Evolutionary conservation across 2,329 filamentous ascomycete species (phyloP), one percentile per base, ranked within the genome.

Genomic region (Periconia sp.): DNA sequence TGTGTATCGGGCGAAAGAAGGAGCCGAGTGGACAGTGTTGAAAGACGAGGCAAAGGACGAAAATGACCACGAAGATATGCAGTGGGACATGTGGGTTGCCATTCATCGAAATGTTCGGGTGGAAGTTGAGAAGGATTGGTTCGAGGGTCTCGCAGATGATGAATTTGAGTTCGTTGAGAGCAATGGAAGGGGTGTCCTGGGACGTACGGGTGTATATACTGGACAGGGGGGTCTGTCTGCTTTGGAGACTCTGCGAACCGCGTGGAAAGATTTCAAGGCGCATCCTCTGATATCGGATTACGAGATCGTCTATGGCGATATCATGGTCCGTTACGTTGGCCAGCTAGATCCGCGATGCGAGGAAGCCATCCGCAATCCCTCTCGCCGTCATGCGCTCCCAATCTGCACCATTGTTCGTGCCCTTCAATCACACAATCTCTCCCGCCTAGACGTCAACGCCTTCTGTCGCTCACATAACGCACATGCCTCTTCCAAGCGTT

Each of bases 51-150:
- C 45, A 19, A 30, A n/a, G 15, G 18, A 49, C 14, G 53, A 56
- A 46, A 56, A 56, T 40, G 53, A 56, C 27, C 52, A 50, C 37
- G 53, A 56, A 15, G 53, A 56, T 18, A 48, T 49, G 44, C 53
- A 56, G 20, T 56, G 53, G 49, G 53, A 56, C 23, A 56, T 56
- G 53, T 56, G 53, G 53, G 44, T 41, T 6, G 53, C 53, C 14
- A 52, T 52, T 19, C 45, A 50, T 14, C 53, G 53, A 19, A 56
- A 52, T 18, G 53, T 46, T 33, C 23, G 47, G 10, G 42, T 23
- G 11, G 53, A 56, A 11, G 1, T 45, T 10, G 40, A 42, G 19
- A 47, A 50, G 30, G 37, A 52, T 41, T 56, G 45, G 37, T 40
- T 50, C 15, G 35, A 35, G 20, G 37, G 10, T 18, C 9, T 56